Evolutionary conservation across 2,329 filamentous ascomycete genomes (phyloP).

Genomic region (Trichoderma harzianum): DNA sequence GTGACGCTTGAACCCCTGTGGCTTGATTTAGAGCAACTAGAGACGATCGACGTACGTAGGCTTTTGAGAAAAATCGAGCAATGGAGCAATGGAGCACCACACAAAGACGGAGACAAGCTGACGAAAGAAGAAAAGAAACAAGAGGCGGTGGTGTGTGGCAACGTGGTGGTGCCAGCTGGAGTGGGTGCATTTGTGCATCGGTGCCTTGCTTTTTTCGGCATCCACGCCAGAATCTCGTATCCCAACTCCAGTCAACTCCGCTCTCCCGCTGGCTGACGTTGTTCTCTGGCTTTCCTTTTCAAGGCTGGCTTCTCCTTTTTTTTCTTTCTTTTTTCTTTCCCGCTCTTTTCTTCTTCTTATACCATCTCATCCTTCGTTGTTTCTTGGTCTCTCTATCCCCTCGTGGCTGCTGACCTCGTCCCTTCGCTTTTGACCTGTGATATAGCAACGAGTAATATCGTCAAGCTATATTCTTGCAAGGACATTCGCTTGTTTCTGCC

Average conservation of each 20-base stretch:
- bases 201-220: conserved; percentile 13
- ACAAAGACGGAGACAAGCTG: background rate
- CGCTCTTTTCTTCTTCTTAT: background rate
- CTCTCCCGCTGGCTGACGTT: conserved; percentile 2
- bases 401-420: background rate
- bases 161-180: background rate
- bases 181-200: background rate
- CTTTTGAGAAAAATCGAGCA: background rate
- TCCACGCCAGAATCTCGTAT: conserved; percentile 6
- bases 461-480: background rate
- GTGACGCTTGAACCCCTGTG: background rate
- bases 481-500: conserved; percentile 2
- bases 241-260: background rate
- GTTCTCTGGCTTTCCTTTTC: background rate
- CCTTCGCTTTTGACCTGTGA: background rate
- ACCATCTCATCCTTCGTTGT: background rate
- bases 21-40: background rate
- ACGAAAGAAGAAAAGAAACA: background rate
- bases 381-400: background rate
- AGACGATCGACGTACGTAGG: background rate
- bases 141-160: background rate
- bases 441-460: background rate
- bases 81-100: background rate
- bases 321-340: background rate
- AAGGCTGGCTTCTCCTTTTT: background rate